Evolutionary conservation across 768 basidiomycete species (phyloP).

Genomic region (Mycena alexandri): DNA sequence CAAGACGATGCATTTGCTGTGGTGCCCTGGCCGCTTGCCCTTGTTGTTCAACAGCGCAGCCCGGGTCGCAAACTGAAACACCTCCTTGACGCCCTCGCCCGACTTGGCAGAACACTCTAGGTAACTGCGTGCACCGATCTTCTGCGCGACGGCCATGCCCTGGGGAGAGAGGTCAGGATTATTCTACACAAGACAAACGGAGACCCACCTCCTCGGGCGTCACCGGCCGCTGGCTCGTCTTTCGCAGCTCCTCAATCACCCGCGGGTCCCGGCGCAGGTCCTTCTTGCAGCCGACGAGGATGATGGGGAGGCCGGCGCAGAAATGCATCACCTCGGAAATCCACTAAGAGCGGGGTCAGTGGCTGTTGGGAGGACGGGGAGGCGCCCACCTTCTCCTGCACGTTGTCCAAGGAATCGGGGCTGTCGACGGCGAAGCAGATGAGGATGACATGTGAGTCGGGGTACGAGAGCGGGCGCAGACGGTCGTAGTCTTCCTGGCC

Average conservation of each 20-base stretch:
- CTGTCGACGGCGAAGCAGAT: constrained; percentile 99
- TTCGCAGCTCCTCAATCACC: constrained; percentile 93
- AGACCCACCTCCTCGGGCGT: constrained; percentile 87
- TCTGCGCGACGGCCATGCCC: constrained; percentile 95
- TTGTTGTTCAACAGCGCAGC: constrained; percentile 80
- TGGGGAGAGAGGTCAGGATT: constrained; percentile 45
- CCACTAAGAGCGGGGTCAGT: constrained; percentile 71
- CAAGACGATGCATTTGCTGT: constrained; percentile 49
- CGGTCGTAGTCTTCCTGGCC: constrained; percentile 99
- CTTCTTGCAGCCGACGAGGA: constrained; percentile 99
- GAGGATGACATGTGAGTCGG: constrained; percentile 99
- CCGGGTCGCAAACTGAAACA: constrained; percentile 98
- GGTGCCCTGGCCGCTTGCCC: constrained; percentile 57
- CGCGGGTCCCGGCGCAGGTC: constrained; percentile 94
- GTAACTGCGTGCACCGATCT: constrained; percentile 97
- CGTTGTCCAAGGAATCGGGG: constrained; percentile 98
- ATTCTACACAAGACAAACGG: not conserved
- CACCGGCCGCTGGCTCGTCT: constrained; percentile 95
- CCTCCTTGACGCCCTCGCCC: constrained; percentile 97
- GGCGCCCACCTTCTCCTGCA: constrained; percentile 95
- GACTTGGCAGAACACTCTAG: constrained; percentile 98
- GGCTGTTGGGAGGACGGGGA: constrained; percentile 33
- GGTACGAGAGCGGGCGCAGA: constrained; percentile 96
- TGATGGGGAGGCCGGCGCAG: constrained; percentile 93
- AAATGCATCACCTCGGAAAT: constrained; percentile 99